phyloP scores from a whole-genome alignment of 2,329 filamentous ascomycete genomes.

The Hypoxylon rubiginosum region DNA sequence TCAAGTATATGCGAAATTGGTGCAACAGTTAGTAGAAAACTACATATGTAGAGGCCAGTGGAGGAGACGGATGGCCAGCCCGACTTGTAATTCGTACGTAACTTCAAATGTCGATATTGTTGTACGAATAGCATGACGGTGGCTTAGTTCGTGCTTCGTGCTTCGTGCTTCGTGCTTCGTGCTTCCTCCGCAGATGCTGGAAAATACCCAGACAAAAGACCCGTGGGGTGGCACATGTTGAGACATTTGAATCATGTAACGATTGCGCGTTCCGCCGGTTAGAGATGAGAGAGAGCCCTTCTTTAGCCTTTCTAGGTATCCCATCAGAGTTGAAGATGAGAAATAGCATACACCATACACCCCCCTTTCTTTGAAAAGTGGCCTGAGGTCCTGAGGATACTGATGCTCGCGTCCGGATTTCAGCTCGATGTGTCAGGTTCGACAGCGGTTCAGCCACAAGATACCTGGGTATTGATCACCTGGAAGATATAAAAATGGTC shows the following conservation, averaged over 20 bases:
- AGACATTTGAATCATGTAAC: slow-evolving; percentile 19
- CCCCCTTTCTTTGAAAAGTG: slow-evolving; percentile 27
- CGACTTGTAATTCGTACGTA: slow-evolving; percentile 9
- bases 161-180: slow-evolving; percentile 12
- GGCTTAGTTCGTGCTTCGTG: slow-evolving; percentile 18
- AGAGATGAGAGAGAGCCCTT: background rate
- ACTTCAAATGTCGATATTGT: slow-evolving; percentile 5
- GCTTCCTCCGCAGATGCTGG: slow-evolving; percentile 16
- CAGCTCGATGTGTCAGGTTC: slow-evolving; percentile 16
- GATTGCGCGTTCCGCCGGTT: slow-evolving; percentile 19
- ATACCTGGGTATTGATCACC: slow-evolving; percentile 22
- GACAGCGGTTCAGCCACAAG: slow-evolving; percentile 18
- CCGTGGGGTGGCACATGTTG: slow-evolving; percentile 23
- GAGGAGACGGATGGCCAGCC: slow-evolving; percentile 1
- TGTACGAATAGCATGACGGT: slow-evolving; percentile 15
- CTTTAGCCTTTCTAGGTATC: slow-evolving; percentile 11
- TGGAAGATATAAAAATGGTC: slow-evolving; percentile 4
- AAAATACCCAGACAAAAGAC: slow-evolving; percentile 16
- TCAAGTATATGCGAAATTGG: background rate
- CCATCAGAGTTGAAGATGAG: slow-evolving; percentile 15
- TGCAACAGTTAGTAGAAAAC: background rate
- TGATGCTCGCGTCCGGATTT: slow-evolving; percentile 8
- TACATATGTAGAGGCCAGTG: background rate
- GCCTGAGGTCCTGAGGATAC: slow-evolving; percentile 25
- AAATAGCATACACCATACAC: slow-evolving; percentile 2